Percentiles rank a stretch among this genome's conserved stretches.
Conservation (phyloP, 352 stramenopile species). For the Phytophthora pistaciae region DNA sequence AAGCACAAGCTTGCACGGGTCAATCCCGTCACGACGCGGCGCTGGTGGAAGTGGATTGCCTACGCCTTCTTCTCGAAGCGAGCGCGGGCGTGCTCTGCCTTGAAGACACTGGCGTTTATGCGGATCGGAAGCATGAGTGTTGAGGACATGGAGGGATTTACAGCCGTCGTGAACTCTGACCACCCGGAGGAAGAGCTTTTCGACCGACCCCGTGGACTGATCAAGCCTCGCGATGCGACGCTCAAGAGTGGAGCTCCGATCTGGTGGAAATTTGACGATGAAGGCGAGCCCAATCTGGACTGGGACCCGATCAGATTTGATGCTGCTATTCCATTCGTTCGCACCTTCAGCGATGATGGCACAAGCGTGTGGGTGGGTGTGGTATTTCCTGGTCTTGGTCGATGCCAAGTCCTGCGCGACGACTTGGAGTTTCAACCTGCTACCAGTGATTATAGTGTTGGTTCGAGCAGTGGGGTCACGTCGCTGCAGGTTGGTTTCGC, state of each 20-base stretch:
- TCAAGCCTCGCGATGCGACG: background rate
- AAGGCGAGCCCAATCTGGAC: background rate
- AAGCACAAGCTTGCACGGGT: background rate
- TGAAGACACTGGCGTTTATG: slow-evolving; percentile 2
- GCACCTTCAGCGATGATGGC: slow-evolving; percentile 10
- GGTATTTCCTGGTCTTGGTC: slow-evolving; percentile 4
- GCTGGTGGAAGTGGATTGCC: slow-evolving; percentile 11
- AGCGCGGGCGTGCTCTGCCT: background rate
- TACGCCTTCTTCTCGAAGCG: slow-evolving; percentile 17
- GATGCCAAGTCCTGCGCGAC: background rate
- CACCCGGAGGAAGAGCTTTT: slow-evolving; percentile 11
- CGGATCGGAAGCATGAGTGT: slow-evolving; percentile 3
- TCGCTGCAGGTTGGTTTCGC: background rate
- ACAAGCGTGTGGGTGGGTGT: background rate
- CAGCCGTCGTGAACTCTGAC: background rate
- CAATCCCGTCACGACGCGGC: background rate
- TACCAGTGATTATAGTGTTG: too few species aligned
- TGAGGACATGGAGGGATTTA: slow-evolving; percentile 4
- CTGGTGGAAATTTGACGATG: background rate
- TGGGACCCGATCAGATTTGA: background rate
- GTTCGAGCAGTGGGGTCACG: background rate
- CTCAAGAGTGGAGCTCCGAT: background rate
- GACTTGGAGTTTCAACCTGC: background rate
- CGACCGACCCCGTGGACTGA: background rate
- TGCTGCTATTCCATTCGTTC: background rate